Evolutionary conservation across 345 rosid species (phyloP), one percentile per base, ranked within the genome.

Genomic region (Triadica sebifera): DNA sequence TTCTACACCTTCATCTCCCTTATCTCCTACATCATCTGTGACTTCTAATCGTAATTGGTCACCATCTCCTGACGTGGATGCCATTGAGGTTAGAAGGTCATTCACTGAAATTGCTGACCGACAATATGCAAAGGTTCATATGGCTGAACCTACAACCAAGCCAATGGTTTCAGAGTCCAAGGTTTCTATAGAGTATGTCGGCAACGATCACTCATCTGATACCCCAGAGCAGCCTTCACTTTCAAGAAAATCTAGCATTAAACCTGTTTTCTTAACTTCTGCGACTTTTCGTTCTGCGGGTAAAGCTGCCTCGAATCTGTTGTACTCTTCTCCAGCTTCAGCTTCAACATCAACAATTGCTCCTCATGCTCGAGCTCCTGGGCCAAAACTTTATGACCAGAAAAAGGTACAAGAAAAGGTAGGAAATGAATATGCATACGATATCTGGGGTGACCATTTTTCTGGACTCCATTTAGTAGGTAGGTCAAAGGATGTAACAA

Each of bases 371-470:
- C 89, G 97, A 56, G 98, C 98, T 43, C 98, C 95, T 9, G 90
- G 95, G 15, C 70, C 90, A 12, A 86, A 82, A 70, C 81, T 76
- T 37, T 73, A 64, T 19, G 24, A 72, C 59, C 77, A 78, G 74
- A 84, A 78, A 68, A 72, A 81, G 68, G 67, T 81, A 65, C 84
- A 84, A 56, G 85, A 80, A 47, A 81, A 77, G 65, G 63, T 53
- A 11, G 81, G 78, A 59, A 83, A 84, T 60, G 83, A 83, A 67
- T 84, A 85, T 80, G 79, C 71, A 15, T 92, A 92, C 41, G 93
- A 92, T 77, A 94, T 94, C 8, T 94, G 94, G 98, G 97, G 97
- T 39, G 89, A 91, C 73, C 98, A 89, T 84, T 80, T 91, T 75
- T 82, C 89, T 64, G 82, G 85, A 43, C 87, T 92, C 60, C 70